A percentile compares a stretch with the other conserved stretches of the same genome.
phyloP scores from a whole-genome alignment of 164 flowering plant species.

The Piper betle region DNA sequence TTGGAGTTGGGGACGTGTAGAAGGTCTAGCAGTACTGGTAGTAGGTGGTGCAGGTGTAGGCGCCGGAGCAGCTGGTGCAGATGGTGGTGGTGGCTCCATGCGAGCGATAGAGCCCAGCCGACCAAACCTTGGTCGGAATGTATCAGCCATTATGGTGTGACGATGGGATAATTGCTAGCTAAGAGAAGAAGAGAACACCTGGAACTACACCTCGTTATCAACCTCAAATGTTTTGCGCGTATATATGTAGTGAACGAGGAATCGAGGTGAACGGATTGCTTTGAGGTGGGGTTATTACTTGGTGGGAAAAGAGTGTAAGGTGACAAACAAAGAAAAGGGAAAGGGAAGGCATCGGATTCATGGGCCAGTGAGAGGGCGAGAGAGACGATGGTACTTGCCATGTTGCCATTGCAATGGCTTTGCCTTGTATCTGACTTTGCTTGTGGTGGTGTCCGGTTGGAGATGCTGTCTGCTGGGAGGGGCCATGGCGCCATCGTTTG shows the following conservation, averaged over 20 bases:
- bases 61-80: not conserved
- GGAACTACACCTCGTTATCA: not conserved
- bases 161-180: too few relatives aligned
- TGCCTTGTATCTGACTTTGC: not conserved
- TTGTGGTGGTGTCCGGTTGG: not conserved
- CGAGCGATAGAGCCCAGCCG: not conserved
- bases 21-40: not conserved
- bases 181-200: too few relatives aligned
- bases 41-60: not conserved
- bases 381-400: not conserved
- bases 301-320: not conserved
- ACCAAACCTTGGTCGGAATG: too few relatives aligned
- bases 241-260: not conserved
- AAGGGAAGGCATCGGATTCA: not conserved
- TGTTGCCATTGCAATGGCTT: not conserved
- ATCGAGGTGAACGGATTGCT: not conserved
- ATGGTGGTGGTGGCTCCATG: not conserved
- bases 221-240: not conserved
- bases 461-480: not conserved
- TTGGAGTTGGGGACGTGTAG: not conserved
- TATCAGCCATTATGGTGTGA: too few relatives aligned
- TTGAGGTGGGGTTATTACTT: not conserved
- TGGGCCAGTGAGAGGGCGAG: not conserved
- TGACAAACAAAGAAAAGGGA: not conserved
- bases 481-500: not conserved